Conservation (phyloP, 2,329 filamentous ascomycete species). For the Monosporascus sp. region DNA sequence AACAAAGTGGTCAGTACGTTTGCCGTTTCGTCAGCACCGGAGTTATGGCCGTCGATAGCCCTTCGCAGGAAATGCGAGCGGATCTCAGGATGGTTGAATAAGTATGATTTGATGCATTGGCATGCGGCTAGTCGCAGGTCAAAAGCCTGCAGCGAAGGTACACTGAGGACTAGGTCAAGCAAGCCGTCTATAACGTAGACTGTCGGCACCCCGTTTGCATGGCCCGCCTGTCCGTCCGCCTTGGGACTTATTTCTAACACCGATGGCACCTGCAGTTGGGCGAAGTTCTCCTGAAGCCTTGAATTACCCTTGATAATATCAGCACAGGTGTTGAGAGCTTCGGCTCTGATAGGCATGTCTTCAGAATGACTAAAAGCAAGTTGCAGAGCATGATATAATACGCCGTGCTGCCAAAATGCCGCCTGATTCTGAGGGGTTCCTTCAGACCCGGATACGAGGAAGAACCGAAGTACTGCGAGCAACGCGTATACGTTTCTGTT, state of each 20-base stretch:
- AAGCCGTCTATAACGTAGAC: slow-evolving; percentile 93
- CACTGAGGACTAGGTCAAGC: slow-evolving; percentile 72
- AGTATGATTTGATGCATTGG: slow-evolving; percentile 90
- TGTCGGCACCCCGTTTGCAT: slow-evolving; percentile 48
- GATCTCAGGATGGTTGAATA: slow-evolving; percentile 75
- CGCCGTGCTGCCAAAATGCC: slow-evolving; percentile 77
- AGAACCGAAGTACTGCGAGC: slow-evolving; percentile 79
- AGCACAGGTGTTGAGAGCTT: slow-evolving; percentile 80
- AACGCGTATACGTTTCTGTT: slow-evolving; percentile 92
- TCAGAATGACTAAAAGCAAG: slow-evolving; percentile 73
- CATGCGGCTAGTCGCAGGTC: slow-evolving; percentile 81
- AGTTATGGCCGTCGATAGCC: slow-evolving; percentile 81
- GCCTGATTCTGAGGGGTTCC: slow-evolving; percentile 80
- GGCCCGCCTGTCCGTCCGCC: slow-evolving; percentile 34
- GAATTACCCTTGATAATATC: slow-evolving; percentile 82
- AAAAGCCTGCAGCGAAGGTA: slow-evolving; percentile 62
- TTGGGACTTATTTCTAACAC: slow-evolving; percentile 39
- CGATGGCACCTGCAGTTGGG: slow-evolving; percentile 72
- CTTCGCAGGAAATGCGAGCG: slow-evolving; percentile 79
- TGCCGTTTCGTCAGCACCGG: slow-evolving; percentile 73
- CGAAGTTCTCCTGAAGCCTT: slow-evolving; percentile 80
- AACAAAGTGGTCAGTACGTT: slow-evolving; percentile 86
- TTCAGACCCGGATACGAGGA: slow-evolving; percentile 74
- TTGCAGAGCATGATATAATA: slow-evolving; percentile 74
- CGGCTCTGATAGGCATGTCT: slow-evolving; percentile 73